These are phyloP conservation scores for Graphilbum sp. DNA, from an alignment of 2,329 filamentous ascomycete species.

Conservation along the genomic window DNA sequence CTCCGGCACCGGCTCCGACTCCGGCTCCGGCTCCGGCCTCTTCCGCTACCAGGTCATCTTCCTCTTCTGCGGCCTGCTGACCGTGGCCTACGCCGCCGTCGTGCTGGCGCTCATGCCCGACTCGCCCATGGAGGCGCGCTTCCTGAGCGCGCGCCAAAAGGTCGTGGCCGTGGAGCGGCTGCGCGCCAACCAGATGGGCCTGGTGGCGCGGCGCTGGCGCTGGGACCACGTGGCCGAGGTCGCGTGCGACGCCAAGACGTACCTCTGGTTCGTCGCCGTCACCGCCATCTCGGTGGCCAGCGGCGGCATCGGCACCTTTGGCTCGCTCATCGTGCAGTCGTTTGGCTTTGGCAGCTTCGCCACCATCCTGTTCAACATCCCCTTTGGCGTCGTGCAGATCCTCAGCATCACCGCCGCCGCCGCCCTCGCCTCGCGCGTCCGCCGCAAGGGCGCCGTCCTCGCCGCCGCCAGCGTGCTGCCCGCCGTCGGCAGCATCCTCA, in stretches of 20 bases:
- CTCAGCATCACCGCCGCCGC: slow-evolving; percentile 38
- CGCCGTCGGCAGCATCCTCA: slow-evolving; percentile 24
- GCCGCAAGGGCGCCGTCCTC: slow-evolving; percentile 35
- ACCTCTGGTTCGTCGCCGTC: slow-evolving; percentile 37
- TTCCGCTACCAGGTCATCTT: slow-evolving; percentile 32
- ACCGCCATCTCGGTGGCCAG: slow-evolving; percentile 36
- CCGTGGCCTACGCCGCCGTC: slow-evolving; percentile 26
- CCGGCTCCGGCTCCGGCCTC: slow-evolving; percentile 31
- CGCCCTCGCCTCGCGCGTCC: slow-evolving; percentile 33
- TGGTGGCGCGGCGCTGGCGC: slow-evolving; percentile 33
- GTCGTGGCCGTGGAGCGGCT: slow-evolving; percentile 35
- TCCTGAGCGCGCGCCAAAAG: slow-evolving; percentile 32
- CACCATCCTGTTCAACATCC: slow-evolving; percentile 37
- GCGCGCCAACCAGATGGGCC: slow-evolving; percentile 36
- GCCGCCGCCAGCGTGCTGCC: slow-evolving; percentile 19
- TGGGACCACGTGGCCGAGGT: slow-evolving; percentile 35
- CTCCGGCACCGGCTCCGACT: slow-evolving; percentile 31
- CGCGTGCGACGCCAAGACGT: slow-evolving; percentile 39
- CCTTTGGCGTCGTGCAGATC: slow-evolving; percentile 37
- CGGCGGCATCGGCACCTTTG: slow-evolving; percentile 36
- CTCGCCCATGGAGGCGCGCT: slow-evolving; percentile 31
- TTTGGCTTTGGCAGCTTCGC: slow-evolving; percentile 33
- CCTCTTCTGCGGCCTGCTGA: slow-evolving; percentile 34
- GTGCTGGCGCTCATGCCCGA: slow-evolving; percentile 33
- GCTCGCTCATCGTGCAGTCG: slow-evolving; percentile 31